These are phyloP conservation scores for Candida tallmaniae DNA, from an alignment of 805 yeast genomes.

Conservation along the genomic window DNA sequence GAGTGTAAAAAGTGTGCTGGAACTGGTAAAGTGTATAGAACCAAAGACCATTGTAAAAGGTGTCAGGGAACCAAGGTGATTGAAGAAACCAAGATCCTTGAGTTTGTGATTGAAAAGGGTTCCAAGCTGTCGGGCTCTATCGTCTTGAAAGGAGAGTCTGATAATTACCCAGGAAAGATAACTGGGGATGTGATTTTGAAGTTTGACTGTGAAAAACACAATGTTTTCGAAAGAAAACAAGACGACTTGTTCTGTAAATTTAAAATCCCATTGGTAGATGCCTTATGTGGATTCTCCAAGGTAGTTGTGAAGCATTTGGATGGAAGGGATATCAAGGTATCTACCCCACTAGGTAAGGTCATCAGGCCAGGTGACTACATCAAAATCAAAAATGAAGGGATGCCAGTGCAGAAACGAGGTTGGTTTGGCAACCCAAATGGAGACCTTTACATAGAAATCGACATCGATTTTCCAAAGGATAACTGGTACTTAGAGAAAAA, in stretches of 20 bases:
- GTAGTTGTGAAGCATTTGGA: conserved; percentile 71
- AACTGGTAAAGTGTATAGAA: conserved; percentile 52
- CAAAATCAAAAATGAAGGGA: conserved; percentile 69
- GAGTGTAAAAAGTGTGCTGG: conserved; percentile 71
- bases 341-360: conserved; percentile 75
- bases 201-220: conserved; percentile 48
- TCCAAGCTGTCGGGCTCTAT: conserved; percentile 58
- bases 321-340: conserved; percentile 62
- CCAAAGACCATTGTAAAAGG: conserved; percentile 71
- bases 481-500: conserved; percentile 77
- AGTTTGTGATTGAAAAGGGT: conserved; percentile 75
- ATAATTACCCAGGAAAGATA: conserved; percentile 63
- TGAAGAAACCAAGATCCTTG: conserved; percentile 67
- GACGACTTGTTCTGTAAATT: conserved; percentile 61
- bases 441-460: conserved; percentile 64
- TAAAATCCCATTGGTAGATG: conserved; percentile 67
- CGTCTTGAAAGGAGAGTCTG: conserved; percentile 65
- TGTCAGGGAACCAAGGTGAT: conserved; percentile 64
- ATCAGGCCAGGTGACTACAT: conserved; percentile 70
- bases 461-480: conserved; percentile 78
- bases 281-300: conserved; percentile 76
- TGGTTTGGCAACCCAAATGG: conserved; percentile 45
- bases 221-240: conserved; percentile 50
- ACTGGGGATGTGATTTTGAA: conserved; percentile 77
- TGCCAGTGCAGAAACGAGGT: conserved; percentile 55